phyloP scores from a whole-genome alignment of 306 rosid species.

The Prunus mume region DNA sequence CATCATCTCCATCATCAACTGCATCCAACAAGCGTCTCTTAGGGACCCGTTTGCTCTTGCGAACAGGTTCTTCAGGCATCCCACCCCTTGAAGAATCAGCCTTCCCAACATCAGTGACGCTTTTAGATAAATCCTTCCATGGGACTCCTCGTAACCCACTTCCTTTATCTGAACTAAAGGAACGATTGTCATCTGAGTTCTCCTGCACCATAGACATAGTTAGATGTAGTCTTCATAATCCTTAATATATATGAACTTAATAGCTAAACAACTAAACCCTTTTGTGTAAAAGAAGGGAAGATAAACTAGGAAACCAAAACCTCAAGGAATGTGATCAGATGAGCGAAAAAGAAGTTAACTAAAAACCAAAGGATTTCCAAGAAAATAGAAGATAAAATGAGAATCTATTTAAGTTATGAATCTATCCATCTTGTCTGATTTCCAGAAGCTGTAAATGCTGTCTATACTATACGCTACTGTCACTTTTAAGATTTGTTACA shows the following conservation, averaged over 20 bases:
- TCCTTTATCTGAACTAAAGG: constrained; percentile 20
- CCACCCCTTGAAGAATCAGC: constrained; percentile 1
- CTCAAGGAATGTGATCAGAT: background rate
- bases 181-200: constrained; percentile 15
- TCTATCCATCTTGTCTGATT: background rate
- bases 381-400: background rate
- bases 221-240: background rate
- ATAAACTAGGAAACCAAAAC: background rate
- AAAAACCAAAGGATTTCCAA: background rate
- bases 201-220: constrained; percentile 18
- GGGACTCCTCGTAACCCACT: background rate
- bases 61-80: constrained; percentile 22
- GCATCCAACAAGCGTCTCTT: constrained; percentile 26
- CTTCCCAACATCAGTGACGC: constrained; percentile 7
- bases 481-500: background rate
- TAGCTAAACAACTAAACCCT: background rate
- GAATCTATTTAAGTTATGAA: background rate
- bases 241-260: background rate
- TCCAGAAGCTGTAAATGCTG: background rate
- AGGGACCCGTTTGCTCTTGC: constrained; percentile 29
- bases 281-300: background rate
- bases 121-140: constrained; percentile 6
- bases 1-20: constrained; percentile 18
- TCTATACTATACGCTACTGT: background rate
- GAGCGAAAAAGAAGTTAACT: background rate